A percentile compares a stretch with the other conserved stretches of the same genome.
phyloP scores from a whole-genome alignment of 257 asterid species.

The Jacaranda mimosifolia region DNA sequence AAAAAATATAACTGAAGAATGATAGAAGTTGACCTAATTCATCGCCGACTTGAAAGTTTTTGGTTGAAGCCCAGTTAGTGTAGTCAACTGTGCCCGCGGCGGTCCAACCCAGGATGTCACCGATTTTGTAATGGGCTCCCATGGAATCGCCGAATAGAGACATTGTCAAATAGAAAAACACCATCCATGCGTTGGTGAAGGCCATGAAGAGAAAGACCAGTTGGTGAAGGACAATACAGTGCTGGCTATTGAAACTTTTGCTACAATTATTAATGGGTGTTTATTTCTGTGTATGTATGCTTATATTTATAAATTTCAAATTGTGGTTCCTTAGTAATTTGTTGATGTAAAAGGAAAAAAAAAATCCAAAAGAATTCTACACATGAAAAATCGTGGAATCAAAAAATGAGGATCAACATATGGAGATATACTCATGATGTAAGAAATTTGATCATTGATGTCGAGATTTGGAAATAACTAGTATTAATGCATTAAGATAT shows the following conservation, averaged over 20 bases:
- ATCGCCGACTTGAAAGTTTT: conserved; percentile 36
- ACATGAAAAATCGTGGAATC: not conserved
- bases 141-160: conserved; percentile 7
- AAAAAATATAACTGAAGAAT: not conserved
- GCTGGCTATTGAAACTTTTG: not conserved
- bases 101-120: conserved; percentile 37
- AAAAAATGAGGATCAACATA: not conserved
- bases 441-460: not conserved
- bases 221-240: not conserved
- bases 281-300: not conserved
- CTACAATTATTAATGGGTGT: not conserved
- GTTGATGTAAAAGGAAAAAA: not conserved
- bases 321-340: not conserved
- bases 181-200: not conserved
- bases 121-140: conserved; percentile 32
- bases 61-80: conserved; percentile 32
- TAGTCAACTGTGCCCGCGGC: conserved; percentile 39
- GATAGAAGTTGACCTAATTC: conserved; percentile 30
- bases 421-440: conserved; percentile 3
- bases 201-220: not conserved
- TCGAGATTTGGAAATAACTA: not conserved
- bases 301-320: not conserved
- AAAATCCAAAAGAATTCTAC: not conserved
- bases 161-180: not conserved
- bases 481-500: not conserved